phyloP scores from a whole-genome alignment of 2,329 filamentous ascomycete genomes.

The Colletotrichum spaethianum region DNA sequence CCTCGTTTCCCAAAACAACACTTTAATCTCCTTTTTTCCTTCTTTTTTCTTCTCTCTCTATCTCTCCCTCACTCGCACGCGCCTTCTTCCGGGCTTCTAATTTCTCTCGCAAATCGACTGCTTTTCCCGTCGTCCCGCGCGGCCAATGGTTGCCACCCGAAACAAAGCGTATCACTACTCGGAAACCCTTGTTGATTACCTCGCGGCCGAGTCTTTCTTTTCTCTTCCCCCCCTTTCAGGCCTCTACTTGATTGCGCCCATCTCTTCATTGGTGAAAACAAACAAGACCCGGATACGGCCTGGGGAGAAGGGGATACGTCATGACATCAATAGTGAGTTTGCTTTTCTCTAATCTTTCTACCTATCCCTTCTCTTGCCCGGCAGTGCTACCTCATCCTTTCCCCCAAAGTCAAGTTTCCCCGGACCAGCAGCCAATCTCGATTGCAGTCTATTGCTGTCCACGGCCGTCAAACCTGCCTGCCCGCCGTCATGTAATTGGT shows the following conservation, averaged over 20 bases:
- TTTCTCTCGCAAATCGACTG: not conserved
- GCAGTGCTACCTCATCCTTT: constrained; percentile 9
- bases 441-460: constrained; percentile 35
- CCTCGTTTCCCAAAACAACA: constrained; percentile 11
- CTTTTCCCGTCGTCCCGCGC: constrained; percentile 12
- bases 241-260: constrained; percentile 30
- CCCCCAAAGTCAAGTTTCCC: constrained; percentile 10
- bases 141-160: constrained; percentile 9
- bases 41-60: not conserved
- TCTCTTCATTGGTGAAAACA: constrained; percentile 40
- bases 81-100: not conserved
- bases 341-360: constrained; percentile 12
- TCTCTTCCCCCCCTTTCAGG: constrained; percentile 20
- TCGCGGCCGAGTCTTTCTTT: constrained; percentile 22
- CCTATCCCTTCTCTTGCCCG: not conserved
- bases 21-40: not conserved
- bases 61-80: not conserved
- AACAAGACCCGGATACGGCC: constrained; percentile 31
- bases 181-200: not conserved
- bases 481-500: constrained; percentile 34
- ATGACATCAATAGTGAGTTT: constrained; percentile 53
- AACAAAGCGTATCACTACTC: not conserved
- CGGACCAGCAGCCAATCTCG: constrained; percentile 33
- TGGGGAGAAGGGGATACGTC: constrained; percentile 43
- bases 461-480: constrained; percentile 24